phyloP scores from a whole-genome alignment of 768 basidiomycete species.

The Boletus reticuloceps region DNA sequence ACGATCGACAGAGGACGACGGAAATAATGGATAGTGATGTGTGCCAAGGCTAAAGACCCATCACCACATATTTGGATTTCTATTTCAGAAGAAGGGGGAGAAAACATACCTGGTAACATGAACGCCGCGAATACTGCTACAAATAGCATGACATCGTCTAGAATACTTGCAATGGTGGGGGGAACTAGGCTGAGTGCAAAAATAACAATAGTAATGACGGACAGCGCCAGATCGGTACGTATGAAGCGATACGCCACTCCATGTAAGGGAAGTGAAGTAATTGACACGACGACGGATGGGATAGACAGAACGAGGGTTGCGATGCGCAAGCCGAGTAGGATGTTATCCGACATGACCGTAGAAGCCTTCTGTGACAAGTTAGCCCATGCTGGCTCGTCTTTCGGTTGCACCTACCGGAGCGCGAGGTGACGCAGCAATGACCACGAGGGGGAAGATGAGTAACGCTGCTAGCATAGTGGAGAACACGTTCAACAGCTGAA shows the following conservation, averaged over 20 bases:
- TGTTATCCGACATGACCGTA: background rate
- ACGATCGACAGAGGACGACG: slow-evolving; percentile 82
- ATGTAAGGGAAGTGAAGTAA: slow-evolving; percentile 51
- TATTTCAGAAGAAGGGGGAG: background rate
- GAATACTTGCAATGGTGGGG: slow-evolving; percentile 31
- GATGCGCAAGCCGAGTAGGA: slow-evolving; percentile 41
- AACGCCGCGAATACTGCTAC: slow-evolving; percentile 57
- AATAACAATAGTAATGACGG: slow-evolving; percentile 40
- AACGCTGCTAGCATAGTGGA: slow-evolving; percentile 48
- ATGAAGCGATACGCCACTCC: slow-evolving; percentile 37
- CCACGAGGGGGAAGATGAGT: slow-evolving; percentile 55
- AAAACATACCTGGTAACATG: slow-evolving; percentile 53
- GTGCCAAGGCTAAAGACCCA: slow-evolving; percentile 54
- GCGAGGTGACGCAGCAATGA: slow-evolving; percentile 49
- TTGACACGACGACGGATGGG: slow-evolving; percentile 57
- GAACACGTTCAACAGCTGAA: slow-evolving; percentile 51
- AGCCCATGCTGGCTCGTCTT: slow-evolving; percentile 24
- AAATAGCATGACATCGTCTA: slow-evolving; percentile 50
- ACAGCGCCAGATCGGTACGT: slow-evolving; percentile 46
- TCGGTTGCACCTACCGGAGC: slow-evolving; percentile 34
- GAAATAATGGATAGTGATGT: slow-evolving; percentile 83
- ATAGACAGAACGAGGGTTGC: slow-evolving; percentile 55
- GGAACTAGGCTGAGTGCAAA: slow-evolving; percentile 48
- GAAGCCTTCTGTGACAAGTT: slow-evolving; percentile 11
- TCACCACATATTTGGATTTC: background rate